Base-by-base conservation (phyloP, 2,329 filamentous ascomycete genomes). In the Cephalotrichum gorgonifer region DNA sequence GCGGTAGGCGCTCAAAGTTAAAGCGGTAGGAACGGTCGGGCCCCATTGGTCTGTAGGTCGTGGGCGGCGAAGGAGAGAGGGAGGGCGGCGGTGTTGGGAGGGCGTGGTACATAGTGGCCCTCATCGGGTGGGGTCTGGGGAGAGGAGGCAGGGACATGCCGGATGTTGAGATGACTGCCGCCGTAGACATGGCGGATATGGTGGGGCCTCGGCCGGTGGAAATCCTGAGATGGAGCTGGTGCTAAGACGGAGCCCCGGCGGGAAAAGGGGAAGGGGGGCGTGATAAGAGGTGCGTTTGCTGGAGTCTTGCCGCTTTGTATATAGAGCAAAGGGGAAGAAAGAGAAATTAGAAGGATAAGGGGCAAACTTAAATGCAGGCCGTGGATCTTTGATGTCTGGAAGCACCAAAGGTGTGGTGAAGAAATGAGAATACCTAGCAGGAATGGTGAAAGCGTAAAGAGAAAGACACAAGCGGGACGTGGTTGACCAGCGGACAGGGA, bases 1-100 rank as follows among this genome's bases (percentile, higher is more conserved):
- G 43, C 1, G 67, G 65, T 9, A 69, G 58, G 15, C 58, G 57
- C 47, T 69, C 64, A 31, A 69, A 53, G 11, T n/a, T 25, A 38
- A 50, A 50, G 28, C 43, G 49, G 43, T 27, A 38, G 26, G 35
- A 14, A 8, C 30, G 2, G 12, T 35, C 31, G 17, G 46, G 26
- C 17, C 22, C 35, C 35, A 20, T 20, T 26, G 30, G 20, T 4
- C 25, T 48, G 45, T 47, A 38, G 20, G 20, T 48, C 22, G 44
- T 31, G 23, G 45, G 9, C 17, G 43, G 17, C 9, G 45, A 47
- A 17, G 45, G 45, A n/a, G 45, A 28, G 25, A 23, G 6, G 17
- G 31, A 39, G 6, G 41, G 27, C n/a, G 41, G 41, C 14, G 41
- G 41, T 26, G 41, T 43, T 14, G 41, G 22, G 11, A 26, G 41